Base-by-base conservation (phyloP, 768 basidiomycete species). In the Crepidotus variabilis region DNA sequence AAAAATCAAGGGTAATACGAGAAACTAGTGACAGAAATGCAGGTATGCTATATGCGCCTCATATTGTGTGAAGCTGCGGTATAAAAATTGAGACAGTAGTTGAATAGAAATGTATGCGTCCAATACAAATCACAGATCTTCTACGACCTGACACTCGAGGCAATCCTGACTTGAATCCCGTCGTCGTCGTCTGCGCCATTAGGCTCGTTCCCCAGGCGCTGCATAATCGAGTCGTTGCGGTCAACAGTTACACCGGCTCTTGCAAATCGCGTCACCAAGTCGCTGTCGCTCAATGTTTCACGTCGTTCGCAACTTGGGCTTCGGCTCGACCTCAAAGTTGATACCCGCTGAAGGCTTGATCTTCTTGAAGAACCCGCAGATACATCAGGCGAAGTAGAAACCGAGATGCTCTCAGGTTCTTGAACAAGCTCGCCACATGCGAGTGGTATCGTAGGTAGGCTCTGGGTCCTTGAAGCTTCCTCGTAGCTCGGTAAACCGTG, bases 401-500 rank as follows among this genome's bases (percentile, higher is more conserved):
- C 39, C 11, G 39, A 43, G 18, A 43, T 43, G 39, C 39, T 43
- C 39, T 43, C 39, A 43, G 39, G 39, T 11, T 43, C 39, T 20
- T 43, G 39, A 3, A 43, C 39, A 16, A 43, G 39, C 39, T 43
- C 39, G 39, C 14, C 13, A 8, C 8, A 36, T 36, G 16, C 8
- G 5, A 20, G 18, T 2, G 39, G 18, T 3, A 11, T 16, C 14
- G 14, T 4, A 11, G 18, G 18, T 11, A 14, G 5, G 39, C 39
- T 20, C 20, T 23, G 47, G n/a, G 47, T 47, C 22, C 58, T 57
- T 5, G 64, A 59, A 9, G 82, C 82, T 66, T 93, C 93, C 61
- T 92, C 92, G 62, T 98, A 98, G 36, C 86, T 90, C 48, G 95
- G 95, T 61, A 96, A 66, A 6, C 90, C 92, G 23, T 75, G 77